phyloP scores from a whole-genome alignment of 2,329 filamentous ascomycete species.

The Colletotrichum abscissum region DNA sequence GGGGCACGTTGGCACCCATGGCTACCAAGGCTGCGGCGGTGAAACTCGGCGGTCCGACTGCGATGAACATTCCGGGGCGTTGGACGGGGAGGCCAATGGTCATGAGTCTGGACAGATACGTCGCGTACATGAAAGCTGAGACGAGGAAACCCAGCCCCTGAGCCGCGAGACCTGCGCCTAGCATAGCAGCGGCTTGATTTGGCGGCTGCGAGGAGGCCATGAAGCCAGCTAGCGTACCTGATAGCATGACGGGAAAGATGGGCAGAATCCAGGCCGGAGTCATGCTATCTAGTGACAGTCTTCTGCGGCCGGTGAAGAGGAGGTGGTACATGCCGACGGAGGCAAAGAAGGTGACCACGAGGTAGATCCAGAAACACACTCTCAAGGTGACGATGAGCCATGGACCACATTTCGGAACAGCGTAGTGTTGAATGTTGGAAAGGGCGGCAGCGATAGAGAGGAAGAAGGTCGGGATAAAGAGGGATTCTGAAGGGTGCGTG shows the following conservation, averaged over 20 bases:
- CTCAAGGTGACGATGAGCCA: slow-evolving; percentile 65
- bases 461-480: slow-evolving; percentile 73
- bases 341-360: slow-evolving; percentile 61
- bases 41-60: slow-evolving; percentile 67
- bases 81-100: slow-evolving; percentile 65
- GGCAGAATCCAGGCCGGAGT: slow-evolving; percentile 73
- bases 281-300: slow-evolving; percentile 60
- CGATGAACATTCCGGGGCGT: slow-evolving; percentile 73
- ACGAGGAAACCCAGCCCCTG: slow-evolving; percentile 72
- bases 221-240: slow-evolving; percentile 67
- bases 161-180: slow-evolving; percentile 67
- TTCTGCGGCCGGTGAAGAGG: slow-evolving; percentile 61
- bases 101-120: slow-evolving; percentile 70
- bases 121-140: slow-evolving; percentile 68
- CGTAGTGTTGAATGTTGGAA: slow-evolving; percentile 61
- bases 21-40: slow-evolving; percentile 48
- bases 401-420: slow-evolving; percentile 56
- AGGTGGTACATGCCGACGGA: slow-evolving; percentile 68
- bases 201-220: slow-evolving; percentile 61
- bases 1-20: slow-evolving; percentile 25
- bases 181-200: slow-evolving; percentile 60
- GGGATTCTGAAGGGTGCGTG: slow-evolving; percentile 63
- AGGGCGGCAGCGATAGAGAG: slow-evolving; percentile 71
- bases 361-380: slow-evolving; percentile 72
- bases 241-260: slow-evolving; percentile 72